Conservation (phyloP, 768 basidiomycete genomes). For the Leucocoprinus leucothites region DNA sequence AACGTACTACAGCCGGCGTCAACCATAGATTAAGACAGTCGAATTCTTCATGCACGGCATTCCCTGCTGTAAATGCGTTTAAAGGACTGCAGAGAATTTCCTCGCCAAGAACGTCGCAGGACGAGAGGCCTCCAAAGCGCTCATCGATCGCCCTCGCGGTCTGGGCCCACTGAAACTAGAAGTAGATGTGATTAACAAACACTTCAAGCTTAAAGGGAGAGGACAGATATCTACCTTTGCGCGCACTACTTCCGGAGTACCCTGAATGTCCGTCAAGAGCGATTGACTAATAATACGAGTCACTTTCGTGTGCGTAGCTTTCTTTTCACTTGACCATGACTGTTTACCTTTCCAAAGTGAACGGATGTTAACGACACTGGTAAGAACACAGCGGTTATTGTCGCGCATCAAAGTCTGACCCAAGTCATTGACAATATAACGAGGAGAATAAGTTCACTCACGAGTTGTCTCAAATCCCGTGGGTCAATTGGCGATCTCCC, state of each 20-base stretch:
- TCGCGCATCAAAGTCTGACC: background rate
- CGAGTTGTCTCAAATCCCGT: background rate
- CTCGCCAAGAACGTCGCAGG: background rate
- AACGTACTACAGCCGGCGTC: conserved; percentile 3
- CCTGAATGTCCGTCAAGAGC: background rate
- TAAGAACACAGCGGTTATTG: background rate
- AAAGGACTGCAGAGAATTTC: conserved; percentile 6
- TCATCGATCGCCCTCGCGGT: conserved; percentile 2
- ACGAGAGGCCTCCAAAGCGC: conserved; percentile 2
- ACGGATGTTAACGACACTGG: background rate
- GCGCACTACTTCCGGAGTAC: background rate
- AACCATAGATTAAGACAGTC: conserved; percentile 4
- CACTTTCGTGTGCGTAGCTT: background rate
- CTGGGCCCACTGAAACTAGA: conserved; percentile 8
- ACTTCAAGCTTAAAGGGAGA: background rate
- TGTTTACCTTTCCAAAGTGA: too few relatives aligned
- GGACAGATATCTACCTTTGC: conserved; percentile 1
- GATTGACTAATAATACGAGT: conserved; percentile 12
- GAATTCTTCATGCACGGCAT: background rate
- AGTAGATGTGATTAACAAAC: background rate
- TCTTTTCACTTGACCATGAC: background rate
- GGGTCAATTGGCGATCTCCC: background rate
- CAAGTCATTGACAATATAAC: background rate
- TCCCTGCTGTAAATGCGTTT: conserved; percentile 5
- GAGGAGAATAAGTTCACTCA: background rate